These are phyloP conservation scores for Kregervanrija fluxuum DNA, from an alignment of 805 yeast genomes.

Conservation along the genomic window DNA sequence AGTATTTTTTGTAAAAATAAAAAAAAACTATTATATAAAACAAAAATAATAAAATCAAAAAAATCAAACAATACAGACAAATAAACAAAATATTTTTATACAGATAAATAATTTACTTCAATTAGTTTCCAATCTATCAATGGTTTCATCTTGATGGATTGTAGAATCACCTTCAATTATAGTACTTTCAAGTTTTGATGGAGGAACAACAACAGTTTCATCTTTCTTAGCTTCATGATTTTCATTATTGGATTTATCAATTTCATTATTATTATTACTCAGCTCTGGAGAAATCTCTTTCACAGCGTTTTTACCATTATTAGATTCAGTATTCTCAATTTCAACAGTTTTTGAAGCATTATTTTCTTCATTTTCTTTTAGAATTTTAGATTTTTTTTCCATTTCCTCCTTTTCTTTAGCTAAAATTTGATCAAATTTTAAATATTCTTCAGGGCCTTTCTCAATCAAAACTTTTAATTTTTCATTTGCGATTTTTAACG, in stretches of 20 bases:
- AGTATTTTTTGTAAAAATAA: not conserved
- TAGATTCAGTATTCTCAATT: constrained; percentile 9
- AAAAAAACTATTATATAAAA: not conserved
- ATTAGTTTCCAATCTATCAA: constrained; percentile 8
- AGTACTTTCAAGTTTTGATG: constrained; percentile 17
- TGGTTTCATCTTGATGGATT: constrained; percentile 39
- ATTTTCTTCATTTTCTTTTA: constrained; percentile 5
- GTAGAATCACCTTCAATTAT: constrained; percentile 41
- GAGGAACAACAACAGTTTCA: not conserved
- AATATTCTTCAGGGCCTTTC: constrained; percentile 33
- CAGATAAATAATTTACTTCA: not conserved
- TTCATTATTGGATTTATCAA: no score
- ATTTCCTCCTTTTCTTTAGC: constrained; percentile 6
- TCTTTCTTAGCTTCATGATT: no score
- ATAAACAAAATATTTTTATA: not conserved
- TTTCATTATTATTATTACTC: no score
- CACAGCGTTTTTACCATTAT: constrained; percentile 4
- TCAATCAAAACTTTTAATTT: constrained; percentile 30
- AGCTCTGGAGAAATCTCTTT: no score
- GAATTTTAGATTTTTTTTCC: no score
- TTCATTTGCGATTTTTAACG: constrained; percentile 25
- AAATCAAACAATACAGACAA: not conserved
- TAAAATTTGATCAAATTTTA: constrained; percentile 4
- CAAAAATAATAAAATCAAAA: constrained; percentile 1
- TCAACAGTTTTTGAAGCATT: constrained; percentile 13